Evolutionary conservation across 1,284 basidiomycete species (phyloP), one percentile per base, ranked within the genome.

Genomic region (Pisolithus thermaeus): DNA sequence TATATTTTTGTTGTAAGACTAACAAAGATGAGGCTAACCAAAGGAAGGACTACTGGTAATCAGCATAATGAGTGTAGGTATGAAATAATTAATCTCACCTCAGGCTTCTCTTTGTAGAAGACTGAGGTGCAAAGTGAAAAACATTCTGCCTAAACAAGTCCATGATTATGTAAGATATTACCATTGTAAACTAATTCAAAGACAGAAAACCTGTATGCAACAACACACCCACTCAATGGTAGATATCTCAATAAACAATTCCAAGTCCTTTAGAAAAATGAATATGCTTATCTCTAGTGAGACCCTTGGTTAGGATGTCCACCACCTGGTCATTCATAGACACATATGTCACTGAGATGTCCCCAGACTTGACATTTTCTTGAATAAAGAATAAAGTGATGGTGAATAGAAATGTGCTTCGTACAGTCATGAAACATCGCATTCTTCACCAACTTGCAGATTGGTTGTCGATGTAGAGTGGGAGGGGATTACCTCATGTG

Each of bases 401-500:
- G 55, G 7, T 47, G 47, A 32, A 71, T 59, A 28, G 64, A 59
- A 45, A 73, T 70, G 54, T 73, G 70, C 52, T 71, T 70, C 23
- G 59, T 56, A 3, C 16, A 49, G 0, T 52, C 23, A 48, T 64
- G 61, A 28, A 46, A 56, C 3, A 59, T 46, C 0, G 64, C 63
- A 40, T 69, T 65, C 11, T 60, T 48, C 2, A 63, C 55, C 0
- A 73, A 46, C 3, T 61, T 11, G 63, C 60, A 0, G 60, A 54
- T 18, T 62, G 51, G 54, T 71, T 71, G 58, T 73, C 68, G 27
- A 56, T 49, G 38, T 49, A 46, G 30, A 69, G 52, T 6, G 54
- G 41, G 4, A 51, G 56, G 1, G 58, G 44, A 8, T 20, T 43
- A 8, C 12, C 22, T 23, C 5, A 4, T 14, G 23, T 3, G 16